phyloP scores from a whole-genome alignment of 805 yeast species.

The Starmerella bombicola region DNA sequence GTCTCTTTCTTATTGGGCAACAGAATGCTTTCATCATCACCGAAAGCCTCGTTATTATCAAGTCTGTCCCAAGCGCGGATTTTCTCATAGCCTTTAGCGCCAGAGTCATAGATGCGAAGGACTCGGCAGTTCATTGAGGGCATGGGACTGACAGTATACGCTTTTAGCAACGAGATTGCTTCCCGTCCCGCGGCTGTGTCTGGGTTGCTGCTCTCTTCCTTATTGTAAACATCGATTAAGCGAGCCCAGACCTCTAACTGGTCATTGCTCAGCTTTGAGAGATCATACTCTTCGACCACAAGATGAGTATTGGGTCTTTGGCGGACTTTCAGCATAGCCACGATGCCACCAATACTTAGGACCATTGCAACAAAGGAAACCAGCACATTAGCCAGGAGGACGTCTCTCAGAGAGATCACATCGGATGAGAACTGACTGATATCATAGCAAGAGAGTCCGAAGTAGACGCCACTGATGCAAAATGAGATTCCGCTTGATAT shows the following conservation, averaged over 20 bases:
- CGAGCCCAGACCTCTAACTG: conserved; percentile 27
- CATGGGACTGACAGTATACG: conserved; percentile 25
- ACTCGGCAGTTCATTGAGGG: conserved; percentile 25
- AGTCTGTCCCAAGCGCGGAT: conserved; percentile 27
- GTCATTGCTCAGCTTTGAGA: conserved; percentile 19
- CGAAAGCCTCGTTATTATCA: conserved; percentile 24
- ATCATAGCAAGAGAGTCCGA: conserved; percentile 18
- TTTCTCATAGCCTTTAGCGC: conserved; percentile 22
- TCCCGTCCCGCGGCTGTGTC: conserved; percentile 28
- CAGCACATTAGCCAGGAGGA: conserved; percentile 22
- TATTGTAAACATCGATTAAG: conserved; percentile 27
- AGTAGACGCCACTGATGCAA: conserved; percentile 19
- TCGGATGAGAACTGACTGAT: conserved; percentile 2
- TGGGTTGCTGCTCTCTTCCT: conserved; percentile 20
- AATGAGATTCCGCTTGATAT: conserved; percentile 13
- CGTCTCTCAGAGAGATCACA: conserved; percentile 13
- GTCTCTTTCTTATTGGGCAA: conserved; percentile 14
- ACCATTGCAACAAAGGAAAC: conserved; percentile 18
- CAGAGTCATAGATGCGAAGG: conserved; percentile 26
- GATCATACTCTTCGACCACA: conserved; percentile 26
- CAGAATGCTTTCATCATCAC: conserved; percentile 10
- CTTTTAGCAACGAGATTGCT: conserved; percentile 28
- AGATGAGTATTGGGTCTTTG: conserved; percentile 24
- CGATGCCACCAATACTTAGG: conserved; percentile 19
- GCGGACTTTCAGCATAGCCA: conserved; percentile 21